Conservation (phyloP, 768 basidiomycete genomes). For the Pleurotus ostreatus region DNA sequence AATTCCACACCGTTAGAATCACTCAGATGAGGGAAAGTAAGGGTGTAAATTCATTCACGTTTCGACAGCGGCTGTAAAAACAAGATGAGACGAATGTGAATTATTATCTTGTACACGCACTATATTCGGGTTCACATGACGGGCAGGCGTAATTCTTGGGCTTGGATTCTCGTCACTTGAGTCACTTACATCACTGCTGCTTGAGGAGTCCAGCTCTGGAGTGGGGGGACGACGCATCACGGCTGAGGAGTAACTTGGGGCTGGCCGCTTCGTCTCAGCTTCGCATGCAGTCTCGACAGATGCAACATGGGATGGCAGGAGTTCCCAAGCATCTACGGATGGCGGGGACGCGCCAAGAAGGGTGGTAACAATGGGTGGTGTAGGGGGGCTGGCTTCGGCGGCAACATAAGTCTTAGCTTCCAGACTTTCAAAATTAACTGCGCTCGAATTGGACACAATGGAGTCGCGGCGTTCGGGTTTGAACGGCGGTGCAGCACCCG, state of each 20-base stretch:
- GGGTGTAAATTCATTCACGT: conserved; percentile 37
- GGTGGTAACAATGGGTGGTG: neutral
- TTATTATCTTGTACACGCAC: conserved; percentile 24
- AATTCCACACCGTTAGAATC: conserved; percentile 14
- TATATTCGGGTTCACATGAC: conserved; percentile 49
- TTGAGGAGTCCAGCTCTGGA: conserved; percentile 38
- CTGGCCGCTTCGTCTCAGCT: conserved; percentile 11
- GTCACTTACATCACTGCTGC: conserved; percentile 43
- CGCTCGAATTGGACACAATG: neutral
- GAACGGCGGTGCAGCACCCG: neutral
- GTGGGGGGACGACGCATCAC: conserved; percentile 26
- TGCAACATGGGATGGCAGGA: neutral
- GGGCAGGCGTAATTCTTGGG: conserved; percentile 22
- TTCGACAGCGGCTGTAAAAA: conserved; percentile 50
- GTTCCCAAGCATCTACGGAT: too few relatives aligned
- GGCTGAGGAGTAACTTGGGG: conserved; percentile 42
- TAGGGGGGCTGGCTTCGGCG: neutral
- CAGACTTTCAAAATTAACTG: neutral
- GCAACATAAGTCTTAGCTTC: neutral
- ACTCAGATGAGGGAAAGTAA: neutral
- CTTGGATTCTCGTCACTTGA: conserved; percentile 31
- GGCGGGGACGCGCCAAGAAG: neutral
- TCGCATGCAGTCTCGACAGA: neutral
- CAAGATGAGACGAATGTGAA: conserved; percentile 16
- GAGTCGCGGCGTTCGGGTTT: conserved; percentile 5